phyloP scores from a whole-genome alignment of 345 rosid species.

The Dipteronia sinensis region DNA sequence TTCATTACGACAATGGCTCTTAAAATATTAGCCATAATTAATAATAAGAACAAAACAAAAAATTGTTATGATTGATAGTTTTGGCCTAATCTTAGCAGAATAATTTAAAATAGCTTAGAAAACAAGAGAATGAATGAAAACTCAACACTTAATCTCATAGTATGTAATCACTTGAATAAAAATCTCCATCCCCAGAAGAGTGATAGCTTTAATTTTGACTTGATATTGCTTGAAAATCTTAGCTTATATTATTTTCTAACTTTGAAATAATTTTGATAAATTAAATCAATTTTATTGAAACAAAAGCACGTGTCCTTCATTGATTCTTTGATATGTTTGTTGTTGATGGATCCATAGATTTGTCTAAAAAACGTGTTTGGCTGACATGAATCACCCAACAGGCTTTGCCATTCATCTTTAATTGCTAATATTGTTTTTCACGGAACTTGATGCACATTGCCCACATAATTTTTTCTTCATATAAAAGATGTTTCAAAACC shows the following conservation, averaged over 20 bases:
- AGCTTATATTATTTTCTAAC: constrained; percentile 1
- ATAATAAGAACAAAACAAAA: neutral
- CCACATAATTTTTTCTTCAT: neutral
- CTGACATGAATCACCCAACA: neutral
- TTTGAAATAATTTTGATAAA: neutral
- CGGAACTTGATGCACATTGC: neutral
- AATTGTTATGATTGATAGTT: neutral
- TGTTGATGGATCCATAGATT: neutral
- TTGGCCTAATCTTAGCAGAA: neutral
- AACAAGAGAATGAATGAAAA: constrained; percentile 10
- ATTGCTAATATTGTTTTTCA: neutral
- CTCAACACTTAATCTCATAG: neutral
- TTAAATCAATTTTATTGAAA: neutral
- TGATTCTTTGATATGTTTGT: neutral
- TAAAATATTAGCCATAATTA: neutral
- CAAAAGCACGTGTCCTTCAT: constrained; percentile 19
- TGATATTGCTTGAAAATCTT: constrained; percentile 13
- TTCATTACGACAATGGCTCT: neutral
- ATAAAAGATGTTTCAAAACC: neutral
- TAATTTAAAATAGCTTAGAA: neutral
- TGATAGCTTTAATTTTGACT: constrained; percentile 7
- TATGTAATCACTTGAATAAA: neutral
- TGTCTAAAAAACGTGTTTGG: constrained; percentile 1
- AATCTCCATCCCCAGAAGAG: neutral
- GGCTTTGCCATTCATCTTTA: neutral